Conservation (phyloP, 306 rosid species). For the Begonia fuchsioides region DNA sequence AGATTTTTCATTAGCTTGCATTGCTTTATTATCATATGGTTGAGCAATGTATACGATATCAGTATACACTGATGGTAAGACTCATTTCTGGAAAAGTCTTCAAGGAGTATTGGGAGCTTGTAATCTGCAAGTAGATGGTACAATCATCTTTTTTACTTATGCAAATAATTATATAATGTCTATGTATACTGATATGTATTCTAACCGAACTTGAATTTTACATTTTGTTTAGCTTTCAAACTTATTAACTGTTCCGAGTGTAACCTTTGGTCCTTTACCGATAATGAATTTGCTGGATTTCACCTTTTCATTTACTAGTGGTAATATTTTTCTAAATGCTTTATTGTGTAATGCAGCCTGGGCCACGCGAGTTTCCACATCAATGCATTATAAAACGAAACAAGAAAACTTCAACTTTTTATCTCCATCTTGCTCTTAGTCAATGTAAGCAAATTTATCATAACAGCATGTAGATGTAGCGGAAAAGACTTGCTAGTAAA, state of each 20-base stretch:
- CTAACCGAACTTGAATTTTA: too few species aligned
- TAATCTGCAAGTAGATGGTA: too few species aligned
- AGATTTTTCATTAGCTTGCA: too few species aligned
- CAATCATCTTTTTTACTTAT: too few species aligned
- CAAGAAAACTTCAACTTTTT: conserved; percentile 80
- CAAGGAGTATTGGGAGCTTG: too few species aligned
- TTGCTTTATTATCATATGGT: too few species aligned
- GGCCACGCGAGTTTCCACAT: conserved; percentile 58
- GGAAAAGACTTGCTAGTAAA: neutral
- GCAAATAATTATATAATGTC: too few species aligned
- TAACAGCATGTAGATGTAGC: neutral
- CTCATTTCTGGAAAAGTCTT: too few species aligned
- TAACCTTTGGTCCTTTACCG: neutral
- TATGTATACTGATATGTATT: too few species aligned
- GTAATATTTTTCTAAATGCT: conserved; percentile 12
- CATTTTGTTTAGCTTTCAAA: too few species aligned
- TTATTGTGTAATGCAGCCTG: conserved; percentile 63
- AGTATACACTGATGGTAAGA: too few species aligned
- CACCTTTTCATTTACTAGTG: neutral
- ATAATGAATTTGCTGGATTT: neutral
- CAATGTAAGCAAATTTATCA: conserved; percentile 50
- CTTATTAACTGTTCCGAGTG: neutral
- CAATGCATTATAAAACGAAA: conserved; percentile 81
- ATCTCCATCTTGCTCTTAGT: conserved; percentile 65
- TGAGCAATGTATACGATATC: too few species aligned